Conservation (phyloP, 768 basidiomycete genomes). For the Stropharia rugosoannulata region DNA sequence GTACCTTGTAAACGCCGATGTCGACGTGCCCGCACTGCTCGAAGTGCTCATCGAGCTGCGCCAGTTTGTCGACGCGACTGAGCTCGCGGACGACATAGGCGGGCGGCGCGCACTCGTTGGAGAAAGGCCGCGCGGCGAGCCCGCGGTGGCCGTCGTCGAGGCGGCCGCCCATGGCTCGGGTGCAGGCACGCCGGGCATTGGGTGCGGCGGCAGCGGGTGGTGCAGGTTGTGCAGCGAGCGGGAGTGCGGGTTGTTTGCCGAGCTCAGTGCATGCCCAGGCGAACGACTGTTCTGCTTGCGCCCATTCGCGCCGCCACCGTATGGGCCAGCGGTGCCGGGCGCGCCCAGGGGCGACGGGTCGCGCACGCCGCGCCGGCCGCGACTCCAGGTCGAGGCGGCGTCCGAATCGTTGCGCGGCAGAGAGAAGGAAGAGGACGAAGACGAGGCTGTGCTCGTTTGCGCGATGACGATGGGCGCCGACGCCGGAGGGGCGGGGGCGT, state of each 20-base stretch:
- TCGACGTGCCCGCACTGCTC: conserved; percentile 66
- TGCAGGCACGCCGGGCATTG: conserved; percentile 4
- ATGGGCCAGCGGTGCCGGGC: neutral
- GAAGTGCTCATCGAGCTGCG: conserved; percentile 73
- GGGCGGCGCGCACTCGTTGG: conserved; percentile 44
- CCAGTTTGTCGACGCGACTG: conserved; percentile 71
- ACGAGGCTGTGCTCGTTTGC: neutral
- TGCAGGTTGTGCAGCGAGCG: conserved; percentile 3
- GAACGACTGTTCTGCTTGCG: conserved; percentile 24
- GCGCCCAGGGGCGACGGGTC: conserved; percentile 8
- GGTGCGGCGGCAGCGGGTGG: conserved; percentile 4
- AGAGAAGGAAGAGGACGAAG: conserved; percentile 2
- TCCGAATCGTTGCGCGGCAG: conserved; percentile 25
- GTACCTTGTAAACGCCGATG: conserved; percentile 76
- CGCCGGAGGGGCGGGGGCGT: conserved; percentile 38
- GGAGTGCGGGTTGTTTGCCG: conserved; percentile 10
- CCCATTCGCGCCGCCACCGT: neutral
- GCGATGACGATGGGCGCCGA: conserved; percentile 10
- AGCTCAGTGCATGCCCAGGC: conserved; percentile 25
- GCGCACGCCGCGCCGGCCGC: conserved; percentile 42
- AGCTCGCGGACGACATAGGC: conserved; percentile 58
- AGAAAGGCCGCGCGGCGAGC: neutral
- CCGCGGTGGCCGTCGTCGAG: neutral
- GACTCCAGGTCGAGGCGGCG: conserved; percentile 43
- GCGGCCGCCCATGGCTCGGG: conserved; percentile 29